Conservation (phyloP, 1,139 yeast species). For the Taiozyma sp. region DNA sequence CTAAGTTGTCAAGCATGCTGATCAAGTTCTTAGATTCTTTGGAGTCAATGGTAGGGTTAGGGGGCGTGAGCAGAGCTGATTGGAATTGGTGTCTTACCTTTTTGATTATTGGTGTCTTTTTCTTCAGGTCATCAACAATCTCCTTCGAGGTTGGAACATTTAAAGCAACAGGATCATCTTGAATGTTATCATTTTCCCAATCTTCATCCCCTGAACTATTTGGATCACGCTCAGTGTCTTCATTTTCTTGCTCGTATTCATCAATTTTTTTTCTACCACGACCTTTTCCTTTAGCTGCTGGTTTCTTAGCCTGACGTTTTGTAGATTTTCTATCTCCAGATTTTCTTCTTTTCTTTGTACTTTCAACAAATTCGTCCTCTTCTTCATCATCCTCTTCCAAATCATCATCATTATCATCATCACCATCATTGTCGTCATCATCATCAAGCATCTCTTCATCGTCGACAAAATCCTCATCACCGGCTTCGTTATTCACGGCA, state of each 20-base stretch:
- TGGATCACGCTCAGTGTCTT: conserved; percentile 5
- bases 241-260: conserved; percentile 1
- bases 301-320: conserved; percentile 5
- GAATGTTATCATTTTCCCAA: conserved; percentile 18
- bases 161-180: conserved; percentile 14
- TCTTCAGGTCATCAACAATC: conserved; percentile 12
- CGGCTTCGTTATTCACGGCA: conserved; percentile 20
- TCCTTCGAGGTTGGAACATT: conserved; percentile 16
- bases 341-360: conserved; percentile 9
- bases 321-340: conserved; percentile 5
- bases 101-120: conserved; percentile 14
- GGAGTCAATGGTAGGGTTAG: conserved; percentile 7
- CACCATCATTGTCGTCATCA: conserved; percentile 25
- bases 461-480: conserved; percentile 21
- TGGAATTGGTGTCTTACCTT: conserved; percentile 15
- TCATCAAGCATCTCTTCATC: conserved; percentile 17
- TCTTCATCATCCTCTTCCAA: conserved; percentile 15
- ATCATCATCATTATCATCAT: conserved; percentile 17
- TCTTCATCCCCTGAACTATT: conserved; percentile 18
- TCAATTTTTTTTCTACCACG: conserved; percentile 1
- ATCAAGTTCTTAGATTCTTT: not conserved
- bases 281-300: not conserved
- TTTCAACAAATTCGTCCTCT: conserved; percentile 10
- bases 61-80: conserved; percentile 6
- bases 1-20: conserved; percentile 9